A percentile compares a stretch with the other conserved stretches of the same genome.
Conservation (phyloP, 2,329 filamentous ascomycete genomes). For the Aspergillus pseudoglaucus region DNA sequence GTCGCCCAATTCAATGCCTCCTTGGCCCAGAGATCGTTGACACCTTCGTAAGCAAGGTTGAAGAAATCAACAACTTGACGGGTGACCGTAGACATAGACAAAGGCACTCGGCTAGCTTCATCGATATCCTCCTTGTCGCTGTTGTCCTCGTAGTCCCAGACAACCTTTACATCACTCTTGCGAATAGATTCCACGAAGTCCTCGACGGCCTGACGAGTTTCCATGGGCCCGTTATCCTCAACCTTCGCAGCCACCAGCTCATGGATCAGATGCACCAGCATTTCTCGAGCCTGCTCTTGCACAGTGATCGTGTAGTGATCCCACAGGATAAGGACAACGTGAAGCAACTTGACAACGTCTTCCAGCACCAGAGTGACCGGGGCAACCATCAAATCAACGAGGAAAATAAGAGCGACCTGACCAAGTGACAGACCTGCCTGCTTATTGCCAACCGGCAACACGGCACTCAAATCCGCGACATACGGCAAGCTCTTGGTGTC, state of each 20-base stretch:
- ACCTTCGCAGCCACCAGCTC: conserved; percentile 78
- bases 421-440: conserved; percentile 86
- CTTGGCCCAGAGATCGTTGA: conserved; percentile 87
- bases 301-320: conserved; percentile 94
- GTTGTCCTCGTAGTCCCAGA: conserved; percentile 92
- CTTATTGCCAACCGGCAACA: conserved; percentile 81
- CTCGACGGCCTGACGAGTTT: conserved; percentile 71
- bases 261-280: conserved; percentile 96
- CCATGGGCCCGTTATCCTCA: conserved; percentile 62
- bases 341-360: conserved; percentile 76
- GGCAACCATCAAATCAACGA: conserved; percentile 94
- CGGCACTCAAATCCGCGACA: conserved; percentile 73
- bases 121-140: conserved; percentile 69
- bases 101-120: conserved; percentile 71
- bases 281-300: conserved; percentile 92
- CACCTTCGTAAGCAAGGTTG: conserved; percentile 71
- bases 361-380: conserved; percentile 74
- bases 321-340: conserved; percentile 91
- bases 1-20: conserved; percentile 92
- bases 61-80: conserved; percentile 79
- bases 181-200: conserved; percentile 82
- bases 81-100: conserved; percentile 80
- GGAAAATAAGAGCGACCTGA: conserved; percentile 82
- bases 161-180: conserved; percentile 72
- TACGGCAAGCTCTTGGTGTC: conserved; percentile 76